Evolutionary conservation across 257 asterid species (phyloP), one percentile per base, ranked within the genome.

Genomic region (Cordia subcordata): DNA sequence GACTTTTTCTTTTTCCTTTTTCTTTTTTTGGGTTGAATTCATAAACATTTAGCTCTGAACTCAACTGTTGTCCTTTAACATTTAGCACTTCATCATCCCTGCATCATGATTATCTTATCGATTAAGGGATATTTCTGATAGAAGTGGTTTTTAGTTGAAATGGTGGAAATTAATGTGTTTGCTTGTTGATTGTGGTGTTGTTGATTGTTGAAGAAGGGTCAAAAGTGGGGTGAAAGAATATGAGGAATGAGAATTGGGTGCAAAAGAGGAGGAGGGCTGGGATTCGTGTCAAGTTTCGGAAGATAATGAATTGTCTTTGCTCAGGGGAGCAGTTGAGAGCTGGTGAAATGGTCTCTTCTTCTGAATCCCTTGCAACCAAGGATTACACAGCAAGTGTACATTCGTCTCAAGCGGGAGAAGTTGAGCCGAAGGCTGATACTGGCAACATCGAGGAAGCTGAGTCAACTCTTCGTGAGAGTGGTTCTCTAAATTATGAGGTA

Each of bases 381-480:
- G 85, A 77, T 68, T 74, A 74, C 66, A 70, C 88, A 14, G 67
- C 78, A 42, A 77, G 94, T 55, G 60, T 68, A 27, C 45, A 55
- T 68, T 80, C 88, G 23, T 88, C 92, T 67, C 81, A 59, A 66
- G 66, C 70, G 38, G 82, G 82, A 70, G 91, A 78, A 58, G 59
- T 71, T n/a, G 89, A 73, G 64, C 71, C 61, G 64, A 87, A 80
- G 73, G 79, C 78, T 15, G 96, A 82, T 58, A 72, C 77, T 39
- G 93, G 93, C 58, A 88, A 88, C 67, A 86, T 92, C 27, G 95
- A 86, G 75, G 96, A 86, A 74, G 95, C 98, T 12, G 98, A 92
- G 66, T 66, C 85, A 19, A 85, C 96, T 1, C 70, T 92, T 65
- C 90, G 95, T 9, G 96, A 85, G 79, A 88, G 83, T 51, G 86